phyloP scores from a whole-genome alignment of 208 protist species.

The Trypanosoma platydactyli region DNA sequence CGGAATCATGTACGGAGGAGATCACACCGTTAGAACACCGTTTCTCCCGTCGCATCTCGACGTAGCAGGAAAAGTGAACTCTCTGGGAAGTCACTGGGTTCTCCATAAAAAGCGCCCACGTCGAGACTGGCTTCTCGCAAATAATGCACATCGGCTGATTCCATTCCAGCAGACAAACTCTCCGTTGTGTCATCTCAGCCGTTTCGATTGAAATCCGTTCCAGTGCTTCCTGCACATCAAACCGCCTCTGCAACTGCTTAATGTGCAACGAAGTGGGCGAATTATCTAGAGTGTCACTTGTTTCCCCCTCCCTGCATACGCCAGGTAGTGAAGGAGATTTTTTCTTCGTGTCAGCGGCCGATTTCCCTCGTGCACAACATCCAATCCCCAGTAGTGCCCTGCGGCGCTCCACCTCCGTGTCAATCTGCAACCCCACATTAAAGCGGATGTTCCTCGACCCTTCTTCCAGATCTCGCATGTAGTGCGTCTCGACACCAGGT shows the following conservation, averaged over 20 bases:
- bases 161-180: background rate
- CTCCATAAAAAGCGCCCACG: constrained; percentile 1
- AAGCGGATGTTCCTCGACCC: background rate
- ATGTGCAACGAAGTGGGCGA: background rate
- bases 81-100: background rate
- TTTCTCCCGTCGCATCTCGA: background rate
- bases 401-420: background rate
- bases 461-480: background rate
- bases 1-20: background rate
- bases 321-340: too few relatives aligned
- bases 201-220: constrained; percentile 14
- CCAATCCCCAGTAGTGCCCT: background rate
- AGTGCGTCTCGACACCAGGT: background rate
- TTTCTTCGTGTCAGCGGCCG: background rate
- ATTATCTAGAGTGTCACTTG: background rate
- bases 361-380: too few relatives aligned
- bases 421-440: background rate
- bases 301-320: background rate
- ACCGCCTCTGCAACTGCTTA: too few relatives aligned
- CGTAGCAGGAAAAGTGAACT: constrained; percentile 7
- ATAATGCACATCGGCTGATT: constrained; percentile 4
- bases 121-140: background rate
- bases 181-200: constrained; percentile 1
- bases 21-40: background rate
- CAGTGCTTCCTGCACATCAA: constrained; percentile 2